Conservation (phyloP, 495 filamentous ascomycete species). For the Xylaria acuta region DNA sequence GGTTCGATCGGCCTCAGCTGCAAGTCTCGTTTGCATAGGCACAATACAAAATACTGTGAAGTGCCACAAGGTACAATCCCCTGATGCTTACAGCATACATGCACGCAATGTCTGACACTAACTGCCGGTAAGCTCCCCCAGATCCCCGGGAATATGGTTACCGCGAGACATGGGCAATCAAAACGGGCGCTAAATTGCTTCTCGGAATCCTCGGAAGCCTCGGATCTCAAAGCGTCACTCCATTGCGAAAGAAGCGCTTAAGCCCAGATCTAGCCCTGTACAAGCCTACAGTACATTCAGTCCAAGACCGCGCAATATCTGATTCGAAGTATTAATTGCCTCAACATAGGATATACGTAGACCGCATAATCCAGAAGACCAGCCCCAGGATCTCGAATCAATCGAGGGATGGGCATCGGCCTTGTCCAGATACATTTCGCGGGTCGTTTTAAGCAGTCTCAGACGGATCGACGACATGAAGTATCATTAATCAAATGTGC, state of each 20-base stretch:
- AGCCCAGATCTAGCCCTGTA: neutral
- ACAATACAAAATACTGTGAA: neutral
- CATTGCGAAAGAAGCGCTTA: neutral
- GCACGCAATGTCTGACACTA: slow-evolving; percentile 22
- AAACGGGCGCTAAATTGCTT: slow-evolving; percentile 11
- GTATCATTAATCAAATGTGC: neutral
- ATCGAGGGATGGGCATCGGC: neutral
- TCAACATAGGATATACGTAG: neutral
- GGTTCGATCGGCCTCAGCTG: neutral
- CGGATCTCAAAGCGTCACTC: neutral
- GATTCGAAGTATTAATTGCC: neutral
- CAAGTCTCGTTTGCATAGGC: neutral
- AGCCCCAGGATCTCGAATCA: too few relatives aligned
- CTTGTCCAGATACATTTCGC: neutral
- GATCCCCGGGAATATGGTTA: slow-evolving; percentile 25
- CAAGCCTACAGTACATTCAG: neutral
- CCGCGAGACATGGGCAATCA: slow-evolving; percentile 9
- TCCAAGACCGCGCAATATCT: neutral
- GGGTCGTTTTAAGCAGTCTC: neutral
- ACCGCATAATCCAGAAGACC: neutral
- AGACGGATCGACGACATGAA: neutral
- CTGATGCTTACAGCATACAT: slow-evolving; percentile 23
- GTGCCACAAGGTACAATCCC: slow-evolving; percentile 5
- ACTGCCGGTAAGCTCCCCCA: slow-evolving; percentile 26
- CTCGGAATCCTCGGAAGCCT: slow-evolving; percentile 15